Evolutionary conservation across 306 rosid species (phyloP).

Genomic region (Fagus crenata): DNA sequence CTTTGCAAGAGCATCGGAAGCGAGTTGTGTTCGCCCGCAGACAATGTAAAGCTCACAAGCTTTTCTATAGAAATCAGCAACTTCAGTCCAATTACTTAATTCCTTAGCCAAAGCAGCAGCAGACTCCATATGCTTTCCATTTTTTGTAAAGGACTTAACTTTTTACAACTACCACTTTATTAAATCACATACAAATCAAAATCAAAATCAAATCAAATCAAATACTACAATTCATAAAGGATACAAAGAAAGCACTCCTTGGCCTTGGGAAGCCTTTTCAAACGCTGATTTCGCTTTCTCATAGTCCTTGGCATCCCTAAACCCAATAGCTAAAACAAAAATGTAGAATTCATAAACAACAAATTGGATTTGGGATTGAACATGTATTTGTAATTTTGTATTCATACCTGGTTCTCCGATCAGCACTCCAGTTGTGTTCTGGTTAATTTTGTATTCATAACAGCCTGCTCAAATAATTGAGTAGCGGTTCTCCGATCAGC

Average conservation of each 20-base stretch:
- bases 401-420: constrained; percentile 73
- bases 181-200: background rate
- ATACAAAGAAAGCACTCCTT: constrained; percentile 94
- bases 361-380: background rate
- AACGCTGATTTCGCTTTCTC: constrained; percentile 82
- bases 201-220: background rate
- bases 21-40: constrained; percentile 92
- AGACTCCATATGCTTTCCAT: constrained; percentile 76
- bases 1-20: constrained; percentile 91
- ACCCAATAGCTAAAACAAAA: constrained; percentile 69
- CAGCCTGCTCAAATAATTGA: constrained; percentile 86
- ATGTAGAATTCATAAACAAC: constrained; percentile 10
- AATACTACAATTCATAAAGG: constrained; percentile 42
- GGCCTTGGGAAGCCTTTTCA: constrained; percentile 96
- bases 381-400: too few species aligned
- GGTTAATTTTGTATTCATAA: constrained; percentile 25
- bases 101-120: constrained; percentile 92
- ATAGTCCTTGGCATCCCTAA: constrained; percentile 60
- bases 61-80: constrained; percentile 73
- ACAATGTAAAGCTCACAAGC: constrained; percentile 76
- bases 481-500: constrained; percentile 91
- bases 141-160: constrained; percentile 44
- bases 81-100: constrained; percentile 74
- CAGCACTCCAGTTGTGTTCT: constrained; percentile 99
- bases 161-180: background rate